These are phyloP conservation scores for Cladosporium halotolerans DNA, from an alignment of 2,329 filamentous ascomycete species.

Conservation along the genomic window DNA sequence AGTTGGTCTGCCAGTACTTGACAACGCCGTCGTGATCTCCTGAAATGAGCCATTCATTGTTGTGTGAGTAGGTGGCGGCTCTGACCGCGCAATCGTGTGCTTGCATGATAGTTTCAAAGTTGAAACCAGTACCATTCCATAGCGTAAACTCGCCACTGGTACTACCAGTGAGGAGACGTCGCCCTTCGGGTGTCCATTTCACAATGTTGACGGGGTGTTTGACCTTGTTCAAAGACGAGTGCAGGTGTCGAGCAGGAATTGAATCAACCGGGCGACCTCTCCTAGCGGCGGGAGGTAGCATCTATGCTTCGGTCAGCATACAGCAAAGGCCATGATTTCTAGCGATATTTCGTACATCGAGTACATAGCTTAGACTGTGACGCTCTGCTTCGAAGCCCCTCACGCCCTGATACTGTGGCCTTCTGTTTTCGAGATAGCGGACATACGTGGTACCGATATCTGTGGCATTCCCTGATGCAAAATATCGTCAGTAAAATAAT, in stretches of 20 bases:
- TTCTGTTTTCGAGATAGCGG: constrained; percentile 83
- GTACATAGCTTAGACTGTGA: constrained; percentile 81
- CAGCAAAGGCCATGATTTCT: neutral
- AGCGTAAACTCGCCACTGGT: constrained; percentile 97
- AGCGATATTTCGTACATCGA: constrained; percentile 59
- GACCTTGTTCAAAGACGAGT: constrained; percentile 97
- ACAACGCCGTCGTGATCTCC: constrained; percentile 91
- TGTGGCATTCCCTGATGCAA: constrained; percentile 26
- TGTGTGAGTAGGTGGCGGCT: constrained; percentile 82
- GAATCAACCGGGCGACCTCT: constrained; percentile 71
- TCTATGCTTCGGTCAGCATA: constrained; percentile 44
- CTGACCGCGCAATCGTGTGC: constrained; percentile 86
- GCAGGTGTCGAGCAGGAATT: constrained; percentile 88
- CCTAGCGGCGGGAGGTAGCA: constrained; percentile 77
- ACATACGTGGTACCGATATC: constrained; percentile 32
- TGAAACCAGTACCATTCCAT: constrained; percentile 98
- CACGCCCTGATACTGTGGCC: constrained; percentile 66
- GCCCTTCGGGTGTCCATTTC: constrained; percentile 93
- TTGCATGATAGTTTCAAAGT: constrained; percentile 99
- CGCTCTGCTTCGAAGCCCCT: constrained; percentile 72
- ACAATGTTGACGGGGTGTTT: constrained; percentile 97
- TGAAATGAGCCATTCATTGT: constrained; percentile 93
- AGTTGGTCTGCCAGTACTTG: constrained; percentile 99
- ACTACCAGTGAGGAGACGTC: constrained; percentile 82
- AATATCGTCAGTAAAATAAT: neutral